Evolutionary conservation across 768 basidiomycete species (phyloP), one percentile per base, ranked within the genome.

Genomic region (Mycena epipterygia): DNA sequence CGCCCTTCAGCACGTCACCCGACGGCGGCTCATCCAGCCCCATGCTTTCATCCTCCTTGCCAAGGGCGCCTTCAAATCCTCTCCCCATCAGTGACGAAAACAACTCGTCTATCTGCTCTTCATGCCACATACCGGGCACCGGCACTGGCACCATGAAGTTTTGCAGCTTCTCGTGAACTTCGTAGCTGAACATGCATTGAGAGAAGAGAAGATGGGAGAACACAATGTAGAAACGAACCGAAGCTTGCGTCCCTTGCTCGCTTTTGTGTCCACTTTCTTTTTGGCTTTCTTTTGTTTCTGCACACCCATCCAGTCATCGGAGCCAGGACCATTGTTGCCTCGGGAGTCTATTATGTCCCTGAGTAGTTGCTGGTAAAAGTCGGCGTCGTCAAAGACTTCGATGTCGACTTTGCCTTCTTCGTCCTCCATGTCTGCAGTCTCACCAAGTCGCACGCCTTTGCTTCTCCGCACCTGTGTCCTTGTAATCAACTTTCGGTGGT

Each of bases 81-180:
- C 87, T 91, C 1, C 97, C 96, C 33, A 99, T 85, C 49, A 99
- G 80, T 32, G 94, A 95, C 29, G 90, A 87, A 81, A 99, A 99
- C 62, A 99, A 81, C 79, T 99, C 97, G 77, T 99, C 97, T 62
- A 96, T 88, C 82, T 99, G 98, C 76, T 96, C 95, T 68, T 98
- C 96, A 72, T 97, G 95, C 98, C 98, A 99, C 64, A 83, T 87
- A 32, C 90, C 90, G 37, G 81, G 79, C 17, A 84, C 78, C 9
- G 89, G 88, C 16, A 96, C 91, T 8, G 97, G 97, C 2, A 96
- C 95, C 93, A 97, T 97, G 79, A 98, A 99, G 80, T 96, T 96
- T 79, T 96, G 95, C 57, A 98, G 84, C 83, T 98, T 99, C 76
- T 99, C 96, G 77, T 99, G 98, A 2, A 95, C 91, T 72, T 97